These are phyloP conservation scores for Stemphylium vesicarium DNA, from an alignment of 2,329 filamentous ascomycete genomes.

Conservation along the genomic window DNA sequence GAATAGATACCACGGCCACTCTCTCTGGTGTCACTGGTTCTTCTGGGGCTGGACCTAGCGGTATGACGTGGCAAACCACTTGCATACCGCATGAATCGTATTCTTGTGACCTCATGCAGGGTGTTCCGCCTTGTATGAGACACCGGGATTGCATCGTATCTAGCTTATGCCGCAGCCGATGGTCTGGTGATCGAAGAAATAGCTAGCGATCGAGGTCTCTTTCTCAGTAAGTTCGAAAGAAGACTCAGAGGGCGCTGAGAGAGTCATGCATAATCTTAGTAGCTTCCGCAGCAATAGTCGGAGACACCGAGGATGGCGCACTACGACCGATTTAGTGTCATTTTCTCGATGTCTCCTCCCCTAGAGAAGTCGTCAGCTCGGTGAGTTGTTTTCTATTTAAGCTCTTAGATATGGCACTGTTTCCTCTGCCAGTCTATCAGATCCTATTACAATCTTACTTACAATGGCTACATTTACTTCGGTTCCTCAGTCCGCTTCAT, in stretches of 20 bases:
- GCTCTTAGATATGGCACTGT: neutral
- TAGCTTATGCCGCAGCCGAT: too few species aligned
- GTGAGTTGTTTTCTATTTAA: constrained; percentile 6
- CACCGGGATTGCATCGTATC: too few species aligned
- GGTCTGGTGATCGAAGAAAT: too few species aligned
- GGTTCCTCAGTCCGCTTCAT: neutral
- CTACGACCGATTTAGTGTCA: constrained; percentile 4
- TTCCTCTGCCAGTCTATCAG: constrained; percentile 1
- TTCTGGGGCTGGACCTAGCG: neutral
- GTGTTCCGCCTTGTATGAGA: too few species aligned
- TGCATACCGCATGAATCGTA: too few species aligned
- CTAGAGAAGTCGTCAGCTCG: neutral
- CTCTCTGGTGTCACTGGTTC: constrained; percentile 7
- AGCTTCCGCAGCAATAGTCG: neutral
- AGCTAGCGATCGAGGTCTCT: too few species aligned
- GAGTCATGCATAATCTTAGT: constrained; percentile 1
- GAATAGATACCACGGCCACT: constrained; percentile 4
- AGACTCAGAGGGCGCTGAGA: too few species aligned
- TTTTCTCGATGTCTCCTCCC: neutral
- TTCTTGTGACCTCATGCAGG: too few species aligned
- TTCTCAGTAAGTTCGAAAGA: too few species aligned
- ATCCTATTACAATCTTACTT: neutral
- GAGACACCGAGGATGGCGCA: neutral
- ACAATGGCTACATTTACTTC: constrained; percentile 8
- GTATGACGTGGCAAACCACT: too few species aligned